Evolutionary conservation across 805 yeast species (phyloP), one percentile per base, ranked within the genome.

Genomic region (Zygoascus bituminiphila): DNA sequence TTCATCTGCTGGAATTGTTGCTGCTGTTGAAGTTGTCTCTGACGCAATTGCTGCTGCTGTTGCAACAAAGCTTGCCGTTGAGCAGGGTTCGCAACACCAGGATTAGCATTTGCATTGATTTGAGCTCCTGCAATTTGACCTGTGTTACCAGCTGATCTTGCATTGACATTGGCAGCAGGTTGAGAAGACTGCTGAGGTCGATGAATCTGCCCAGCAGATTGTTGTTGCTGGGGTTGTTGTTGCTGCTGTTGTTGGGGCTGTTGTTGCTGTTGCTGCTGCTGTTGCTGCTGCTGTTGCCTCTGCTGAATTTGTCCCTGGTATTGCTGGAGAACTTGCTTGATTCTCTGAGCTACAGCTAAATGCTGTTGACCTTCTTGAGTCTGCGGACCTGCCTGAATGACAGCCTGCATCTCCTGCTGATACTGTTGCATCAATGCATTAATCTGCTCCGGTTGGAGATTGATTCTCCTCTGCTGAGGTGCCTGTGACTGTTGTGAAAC

Each of bases 341-440:
- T 46, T 29, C 54, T 51, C 47, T 59, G 64, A n/a, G 67, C 69
- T 15, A 62, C 62, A 43, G 51, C 49, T 19, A 57, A 50, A 39
- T 62, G 66, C 42, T 42, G 47, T 51, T 52, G 58, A 8, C 66
- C 68, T 47, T 65, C 64, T 3, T 57, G 59, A 25, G 63, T 54
- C 31, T 58, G 59, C 17, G 58, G 55, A 9, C 64, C 64, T 51
- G 55, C 47, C 31, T 47, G 51, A 4, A 48, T 42, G 4, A 57
- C 62, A 20, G 53, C 56, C 46, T 54, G 54, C 50, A 61, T 48
- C 44, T 57, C 66, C 37, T 46, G 49, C 42, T 58, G 63, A 51
- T 64, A 62, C 54, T 62, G 63, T 44, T 42, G 57, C 43, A 63
- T 50, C 37, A 63, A 52, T 42, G 51, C 55, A 36, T 55, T 54